Conservation (phyloP, 371 early-diverging fungal species). For the Apophysomyces variabilis region DNA sequence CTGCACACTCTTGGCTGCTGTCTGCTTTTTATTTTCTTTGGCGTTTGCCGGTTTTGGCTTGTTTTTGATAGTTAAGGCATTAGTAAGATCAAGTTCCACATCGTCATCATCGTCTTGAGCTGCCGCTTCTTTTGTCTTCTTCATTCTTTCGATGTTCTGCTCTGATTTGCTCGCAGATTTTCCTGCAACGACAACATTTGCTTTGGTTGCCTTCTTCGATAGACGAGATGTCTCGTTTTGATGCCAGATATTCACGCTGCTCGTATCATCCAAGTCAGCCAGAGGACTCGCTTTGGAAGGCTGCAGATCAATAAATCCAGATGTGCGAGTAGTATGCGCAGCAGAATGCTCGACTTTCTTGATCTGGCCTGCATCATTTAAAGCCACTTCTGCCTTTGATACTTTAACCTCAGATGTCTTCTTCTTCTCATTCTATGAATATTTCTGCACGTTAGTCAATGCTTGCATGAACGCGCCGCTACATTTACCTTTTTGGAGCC, state of each 20-base stretch:
- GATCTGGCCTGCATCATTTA: conserved; percentile 67
- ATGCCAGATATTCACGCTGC: conserved; percentile 69
- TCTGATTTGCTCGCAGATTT: conserved; percentile 61
- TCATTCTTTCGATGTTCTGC: conserved; percentile 61
- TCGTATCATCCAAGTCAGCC: conserved; percentile 31
- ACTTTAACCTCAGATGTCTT: conserved; percentile 10
- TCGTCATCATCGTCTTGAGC: conserved; percentile 53
- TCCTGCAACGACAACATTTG: conserved; percentile 51
- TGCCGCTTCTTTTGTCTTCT: conserved; percentile 47
- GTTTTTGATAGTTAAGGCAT: conserved; percentile 39
- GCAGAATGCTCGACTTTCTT: conserved; percentile 62
- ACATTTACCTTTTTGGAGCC: conserved; percentile 40
- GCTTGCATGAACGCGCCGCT: not conserved
- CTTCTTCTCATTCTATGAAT: conserved; percentile 10
- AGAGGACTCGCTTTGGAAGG: conserved; percentile 29
- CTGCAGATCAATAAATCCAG: conserved; percentile 55
- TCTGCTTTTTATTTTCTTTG: conserved; percentile 24
- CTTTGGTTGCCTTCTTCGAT: conserved; percentile 61
- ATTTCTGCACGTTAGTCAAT: not conserved
- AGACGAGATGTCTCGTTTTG: conserved; percentile 53
- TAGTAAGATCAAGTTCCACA: conserved; percentile 64
- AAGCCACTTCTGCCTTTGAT: conserved; percentile 7
- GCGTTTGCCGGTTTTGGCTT: conserved; percentile 13
- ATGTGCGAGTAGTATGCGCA: conserved; percentile 62
- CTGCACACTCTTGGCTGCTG: conserved; percentile 21